Percentiles rank a stretch among this genome's conserved stretches.
Conservation (phyloP, 75 land plant species). For the Pinus albicaulis region DNA sequence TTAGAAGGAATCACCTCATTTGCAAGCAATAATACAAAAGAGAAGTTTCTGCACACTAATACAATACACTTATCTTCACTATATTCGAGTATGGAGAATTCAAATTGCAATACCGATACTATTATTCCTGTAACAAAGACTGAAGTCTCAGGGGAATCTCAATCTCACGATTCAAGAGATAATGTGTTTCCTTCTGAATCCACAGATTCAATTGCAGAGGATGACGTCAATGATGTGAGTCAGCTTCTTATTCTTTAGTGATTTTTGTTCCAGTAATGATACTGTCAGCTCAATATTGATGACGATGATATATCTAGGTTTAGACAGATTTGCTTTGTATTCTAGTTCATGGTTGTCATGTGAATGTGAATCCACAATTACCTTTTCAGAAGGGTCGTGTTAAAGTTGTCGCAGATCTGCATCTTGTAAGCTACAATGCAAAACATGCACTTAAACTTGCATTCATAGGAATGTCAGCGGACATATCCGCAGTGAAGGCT, state of each 20-base stretch:
- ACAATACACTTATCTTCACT: not conserved
- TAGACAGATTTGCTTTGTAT: not conserved
- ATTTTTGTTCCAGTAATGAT: not conserved
- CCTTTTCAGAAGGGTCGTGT: not conserved
- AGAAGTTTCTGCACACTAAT: not conserved
- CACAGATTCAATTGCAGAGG: not conserved
- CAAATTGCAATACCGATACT: not conserved
- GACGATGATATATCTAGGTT: not conserved
- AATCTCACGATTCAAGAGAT: not conserved
- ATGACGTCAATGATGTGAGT: slow-evolving; percentile 7
- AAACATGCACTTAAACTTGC: too few relatives aligned
- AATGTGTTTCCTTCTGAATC: not conserved
- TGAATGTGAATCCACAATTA: not conserved
- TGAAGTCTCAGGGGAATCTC: not conserved
- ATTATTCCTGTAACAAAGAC: not conserved
- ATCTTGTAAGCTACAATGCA: too few relatives aligned
- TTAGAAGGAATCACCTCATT: not conserved
- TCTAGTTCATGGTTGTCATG: not conserved
- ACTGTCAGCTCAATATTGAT: not conserved
- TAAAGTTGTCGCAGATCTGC: too few relatives aligned
- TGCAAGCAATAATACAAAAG: not conserved
- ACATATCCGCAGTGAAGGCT: too few relatives aligned
- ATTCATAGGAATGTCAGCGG: too few relatives aligned
- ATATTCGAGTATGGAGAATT: not conserved
- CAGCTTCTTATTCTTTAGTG: not conserved